Conservation (phyloP, 1,284 basidiomycete species). For the Rhizopogon hawkerae region DNA sequence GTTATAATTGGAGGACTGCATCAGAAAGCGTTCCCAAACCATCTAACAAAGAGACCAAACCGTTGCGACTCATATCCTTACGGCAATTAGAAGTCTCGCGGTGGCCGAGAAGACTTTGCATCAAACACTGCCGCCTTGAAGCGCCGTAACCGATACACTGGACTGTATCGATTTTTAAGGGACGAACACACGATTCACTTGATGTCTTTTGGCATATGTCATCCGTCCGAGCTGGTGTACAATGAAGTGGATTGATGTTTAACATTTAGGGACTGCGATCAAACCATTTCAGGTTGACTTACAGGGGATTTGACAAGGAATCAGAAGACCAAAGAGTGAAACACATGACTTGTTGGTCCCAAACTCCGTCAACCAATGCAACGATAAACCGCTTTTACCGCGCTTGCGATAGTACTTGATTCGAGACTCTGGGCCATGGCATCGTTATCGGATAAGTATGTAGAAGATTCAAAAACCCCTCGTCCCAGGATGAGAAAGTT, state of each 20-base stretch:
- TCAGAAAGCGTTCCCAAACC: background rate
- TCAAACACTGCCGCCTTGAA: slow-evolving; percentile 69
- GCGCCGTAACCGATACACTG: slow-evolving; percentile 48
- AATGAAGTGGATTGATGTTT: too few species aligned
- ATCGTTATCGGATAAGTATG: slow-evolving; percentile 19
- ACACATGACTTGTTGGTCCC: slow-evolving; percentile 66
- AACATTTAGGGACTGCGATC: too few species aligned
- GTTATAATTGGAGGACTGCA: too few species aligned
- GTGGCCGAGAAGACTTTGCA: slow-evolving; percentile 46
- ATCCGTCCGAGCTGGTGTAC: too few species aligned
- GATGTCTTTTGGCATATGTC: too few species aligned
- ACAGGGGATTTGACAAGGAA: slow-evolving; percentile 66
- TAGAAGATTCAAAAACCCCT: background rate
- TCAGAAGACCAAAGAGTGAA: slow-evolving; percentile 86
- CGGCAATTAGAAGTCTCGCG: slow-evolving; percentile 56
- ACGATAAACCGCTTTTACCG: slow-evolving; percentile 47
- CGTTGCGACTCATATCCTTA: slow-evolving; percentile 79
- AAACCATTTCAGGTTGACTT: slow-evolving; percentile 13
- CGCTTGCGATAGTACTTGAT: slow-evolving; percentile 33
- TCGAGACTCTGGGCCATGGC: slow-evolving; percentile 35
- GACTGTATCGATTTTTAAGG: slow-evolving; percentile 38
- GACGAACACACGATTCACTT: background rate
- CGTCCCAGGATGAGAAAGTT: slow-evolving; percentile 15
- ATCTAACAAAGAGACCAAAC: slow-evolving; percentile 66
- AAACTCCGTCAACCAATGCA: slow-evolving; percentile 62